Conservation (phyloP, 768 basidiomycete genomes). For the Suillus variegatus region DNA sequence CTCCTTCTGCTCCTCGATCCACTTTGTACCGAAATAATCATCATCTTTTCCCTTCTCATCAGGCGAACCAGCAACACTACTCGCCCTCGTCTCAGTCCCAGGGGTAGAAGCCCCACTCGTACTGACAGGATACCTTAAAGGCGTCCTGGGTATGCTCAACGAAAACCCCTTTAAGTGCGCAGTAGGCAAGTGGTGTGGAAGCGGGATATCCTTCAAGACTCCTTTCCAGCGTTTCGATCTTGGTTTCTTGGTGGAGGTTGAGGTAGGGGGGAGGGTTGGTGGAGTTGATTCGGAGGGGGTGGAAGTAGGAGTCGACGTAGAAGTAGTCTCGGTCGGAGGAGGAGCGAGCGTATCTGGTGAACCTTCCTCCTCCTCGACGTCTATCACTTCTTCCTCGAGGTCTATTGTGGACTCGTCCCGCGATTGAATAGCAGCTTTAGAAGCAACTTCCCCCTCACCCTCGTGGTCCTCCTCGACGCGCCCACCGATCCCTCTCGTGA, state of each 20-base stretch:
- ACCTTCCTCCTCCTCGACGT: background rate
- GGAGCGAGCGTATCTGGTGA: constrained; percentile 18
- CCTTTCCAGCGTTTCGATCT: constrained; percentile 35
- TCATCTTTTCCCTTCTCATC: background rate
- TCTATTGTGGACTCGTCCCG: background rate
- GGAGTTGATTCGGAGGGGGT: background rate
- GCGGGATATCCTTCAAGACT: constrained; percentile 42
- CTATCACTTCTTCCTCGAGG: background rate
- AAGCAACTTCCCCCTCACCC: constrained; percentile 1
- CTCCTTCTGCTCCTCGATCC: constrained; percentile 34
- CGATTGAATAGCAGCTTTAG: background rate
- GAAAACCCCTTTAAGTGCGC: constrained; percentile 18
- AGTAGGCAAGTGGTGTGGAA: constrained; percentile 16
- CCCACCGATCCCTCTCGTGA: background rate
- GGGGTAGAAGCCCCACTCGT: background rate
- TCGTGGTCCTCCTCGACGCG: constrained; percentile 13
- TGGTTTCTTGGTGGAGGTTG: background rate
- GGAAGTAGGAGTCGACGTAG: background rate
- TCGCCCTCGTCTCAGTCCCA: constrained; percentile 11
- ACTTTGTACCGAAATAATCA: constrained; percentile 32
- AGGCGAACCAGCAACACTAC: background rate
- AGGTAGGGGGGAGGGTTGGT: background rate
- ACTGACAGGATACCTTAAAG: constrained; percentile 2
- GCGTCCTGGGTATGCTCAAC: constrained; percentile 13
- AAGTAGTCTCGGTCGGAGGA: constrained; percentile 5